Evolutionary conservation across 331 rosid genomes (phyloP), one percentile per base, ranked within the genome.

Genomic region (Prunus yedoensis): DNA sequence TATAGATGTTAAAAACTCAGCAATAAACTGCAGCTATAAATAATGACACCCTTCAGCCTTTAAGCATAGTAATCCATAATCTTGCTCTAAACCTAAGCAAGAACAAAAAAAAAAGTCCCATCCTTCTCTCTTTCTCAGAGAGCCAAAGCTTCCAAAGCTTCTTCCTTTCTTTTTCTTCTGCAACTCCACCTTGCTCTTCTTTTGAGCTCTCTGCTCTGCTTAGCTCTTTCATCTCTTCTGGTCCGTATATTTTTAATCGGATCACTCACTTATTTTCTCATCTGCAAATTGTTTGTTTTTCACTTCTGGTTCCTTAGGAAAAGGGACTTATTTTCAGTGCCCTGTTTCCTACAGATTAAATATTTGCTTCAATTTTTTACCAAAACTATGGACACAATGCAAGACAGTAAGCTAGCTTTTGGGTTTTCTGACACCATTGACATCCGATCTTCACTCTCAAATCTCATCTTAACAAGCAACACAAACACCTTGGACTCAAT

Each of bases 401-500:
- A 63, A 70, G 89, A 79, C 41, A 83, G 20, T 41, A 56, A 51
- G 46, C 10, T 77, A 51, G 79, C 78, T 5, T 25, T 74, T 11
- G 77, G 68, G 25, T 50, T 65, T 57, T 64, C 68, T 41, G 68
- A 70, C 8, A 61, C 76, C 11, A 2, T 65, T 14, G 87, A 89
- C 12, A 88, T 92, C 57, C 80, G 96, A 4, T 83, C 91, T 1
- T 83, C 83, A 17, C 77, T 94, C 21, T 94, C 97, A 8, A 87
- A 87, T 16, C 92, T 94, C 58, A 85, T 94, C 54, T 52, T 92
- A 28, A 74, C 93, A 47, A 80, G 88, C 14, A 85, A 88, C 8
- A 79, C 89, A 23, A 94, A 81, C 89, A 87, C 99, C 12, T 75
- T 95, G 10, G 99, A 95, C 83, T 89, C 99, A 5, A 95, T 95